phyloP scores from a whole-genome alignment of 2,329 filamentous ascomycete genomes.

The Colletotrichum paranaense region DNA sequence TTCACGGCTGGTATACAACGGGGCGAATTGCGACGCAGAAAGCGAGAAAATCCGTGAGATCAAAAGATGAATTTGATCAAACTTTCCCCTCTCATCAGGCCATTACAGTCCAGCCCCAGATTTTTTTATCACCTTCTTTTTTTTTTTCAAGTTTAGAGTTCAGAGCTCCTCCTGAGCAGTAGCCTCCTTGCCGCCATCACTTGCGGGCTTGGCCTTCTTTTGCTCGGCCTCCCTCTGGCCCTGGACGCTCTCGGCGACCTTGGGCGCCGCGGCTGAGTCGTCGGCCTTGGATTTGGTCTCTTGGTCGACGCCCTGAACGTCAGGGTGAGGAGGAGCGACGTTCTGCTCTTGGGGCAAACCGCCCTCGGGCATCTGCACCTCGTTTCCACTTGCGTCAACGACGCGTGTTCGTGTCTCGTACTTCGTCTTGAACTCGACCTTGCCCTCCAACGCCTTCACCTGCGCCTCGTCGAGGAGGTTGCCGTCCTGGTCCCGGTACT shows the following conservation, averaged over 20 bases:
- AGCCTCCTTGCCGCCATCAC: slow-evolving; percentile 68
- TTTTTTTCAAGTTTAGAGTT: slow-evolving; percentile 40
- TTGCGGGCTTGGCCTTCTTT: slow-evolving; percentile 70
- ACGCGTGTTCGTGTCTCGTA: slow-evolving; percentile 95
- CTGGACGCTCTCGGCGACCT: slow-evolving; percentile 62
- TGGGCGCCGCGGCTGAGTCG: slow-evolving; percentile 52
- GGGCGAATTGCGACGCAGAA: background rate
- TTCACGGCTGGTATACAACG: slow-evolving; percentile 7
- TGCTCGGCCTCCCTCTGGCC: slow-evolving; percentile 69
- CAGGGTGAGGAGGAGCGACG: slow-evolving; percentile 69
- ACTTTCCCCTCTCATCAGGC: background rate
- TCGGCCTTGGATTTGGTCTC: slow-evolving; percentile 62
- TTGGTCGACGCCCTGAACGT: slow-evolving; percentile 70
- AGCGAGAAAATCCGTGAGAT: background rate
- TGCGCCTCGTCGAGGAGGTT: slow-evolving; percentile 88
- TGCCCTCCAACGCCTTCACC: slow-evolving; percentile 86
- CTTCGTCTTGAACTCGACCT: slow-evolving; percentile 94
- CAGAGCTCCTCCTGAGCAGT: slow-evolving; percentile 55
- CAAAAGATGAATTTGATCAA: background rate
- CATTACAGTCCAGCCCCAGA: background rate
- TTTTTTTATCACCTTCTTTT: too few species aligned
- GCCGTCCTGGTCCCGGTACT: slow-evolving; percentile 95
- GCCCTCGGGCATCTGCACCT: slow-evolving; percentile 65
- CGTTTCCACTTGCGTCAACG: slow-evolving; percentile 82
- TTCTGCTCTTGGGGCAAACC: slow-evolving; percentile 48